Base-by-base conservation (phyloP, 768 basidiomycete species). In the Leccinum longicurvipes region DNA sequence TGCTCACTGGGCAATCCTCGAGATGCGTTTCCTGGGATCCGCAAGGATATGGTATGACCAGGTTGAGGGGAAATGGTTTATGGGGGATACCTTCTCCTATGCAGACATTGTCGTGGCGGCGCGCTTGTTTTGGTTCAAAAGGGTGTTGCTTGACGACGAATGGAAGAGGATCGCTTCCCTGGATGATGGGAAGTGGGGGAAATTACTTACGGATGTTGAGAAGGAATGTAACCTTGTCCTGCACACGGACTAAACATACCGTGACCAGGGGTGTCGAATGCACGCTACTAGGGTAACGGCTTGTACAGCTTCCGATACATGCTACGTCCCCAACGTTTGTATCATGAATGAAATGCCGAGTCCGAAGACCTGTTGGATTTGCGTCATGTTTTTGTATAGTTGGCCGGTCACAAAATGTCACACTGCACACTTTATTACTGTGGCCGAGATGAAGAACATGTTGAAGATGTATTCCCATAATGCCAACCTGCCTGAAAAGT, bases 91-190 rank as follows among this genome's bases (percentile, higher is more conserved):
- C 3, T 65, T 72, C 53, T 68, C 58, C 3, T 71, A 71, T 53
- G 72, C 69, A 11, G 71, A 73, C 47, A 63, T 68, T 25, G 14
- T 73, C 21, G 12, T 70, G 25, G 68, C 62, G 19, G 32, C 23
- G 8, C 50, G 24, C 21, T 23, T 59, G 6, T 29, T 57, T 11
- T 64, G 60, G 64, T 49, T 53, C 48, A 68, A 61, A 44, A 63
- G 51, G 44, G 54, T 71, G 21, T 44, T 49, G 32, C 56, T 6
- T 10, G 58, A 56, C 3, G 64, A 68, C 14, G 70, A 73, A 41
- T 68, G 70, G 70, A 47, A 51, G 47, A 63, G 44, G 15, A 27
- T 73, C 11, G 52, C 59, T 31, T 55, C 64, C 8, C 51, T 67
- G 57, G 55, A 72, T 23, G 58, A 58, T 17, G 63, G 70, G 11